Conservation (phyloP, 352 stramenopile species). For the Globisporangium nagaii region DNA sequence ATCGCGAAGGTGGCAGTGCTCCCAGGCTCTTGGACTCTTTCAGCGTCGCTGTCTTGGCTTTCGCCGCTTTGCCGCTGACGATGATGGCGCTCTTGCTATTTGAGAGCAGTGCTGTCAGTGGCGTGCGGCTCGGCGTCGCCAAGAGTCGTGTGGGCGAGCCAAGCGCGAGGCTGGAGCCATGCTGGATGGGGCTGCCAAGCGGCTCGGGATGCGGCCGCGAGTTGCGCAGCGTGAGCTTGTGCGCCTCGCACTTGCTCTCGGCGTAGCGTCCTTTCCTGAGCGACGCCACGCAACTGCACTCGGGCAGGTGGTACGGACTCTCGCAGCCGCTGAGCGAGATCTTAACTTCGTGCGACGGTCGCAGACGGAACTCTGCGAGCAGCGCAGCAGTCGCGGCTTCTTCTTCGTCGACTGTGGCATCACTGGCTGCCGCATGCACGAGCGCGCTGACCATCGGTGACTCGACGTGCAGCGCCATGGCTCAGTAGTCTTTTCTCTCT, state of each 20-base stretch:
- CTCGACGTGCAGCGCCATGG: not conserved
- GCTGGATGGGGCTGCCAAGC: conserved; percentile 15
- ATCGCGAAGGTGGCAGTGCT: not conserved
- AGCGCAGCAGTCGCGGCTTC: not conserved
- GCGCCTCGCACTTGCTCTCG: conserved; percentile 40
- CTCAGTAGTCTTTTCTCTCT: not conserved
- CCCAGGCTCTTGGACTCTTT: conserved; percentile 10
- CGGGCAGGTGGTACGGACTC: conserved; percentile 13
- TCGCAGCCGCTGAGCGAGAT: conserved; percentile 23
- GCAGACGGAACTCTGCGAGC: conserved; percentile 2
- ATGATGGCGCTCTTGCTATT: not conserved
- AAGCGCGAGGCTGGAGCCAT: not conserved
- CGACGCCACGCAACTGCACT: conserved; percentile 37
- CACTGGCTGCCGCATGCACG: not conserved
- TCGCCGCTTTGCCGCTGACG: not conserved
- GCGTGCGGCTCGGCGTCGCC: not conserved
- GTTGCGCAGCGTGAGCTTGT: conserved; percentile 55
- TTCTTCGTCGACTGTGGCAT: not conserved
- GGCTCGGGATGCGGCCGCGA: conserved; percentile 38
- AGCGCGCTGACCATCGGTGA: not conserved
- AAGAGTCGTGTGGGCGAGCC: conserved; percentile 6
- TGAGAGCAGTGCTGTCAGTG: conserved; percentile 1
- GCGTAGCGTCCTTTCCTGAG: conserved; percentile 49
- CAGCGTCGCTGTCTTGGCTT: not conserved
- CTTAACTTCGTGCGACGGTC: conserved; percentile 22